Conservation (phyloP, 2,329 filamentous ascomycete species). For the Colletotrichum caudatum region DNA sequence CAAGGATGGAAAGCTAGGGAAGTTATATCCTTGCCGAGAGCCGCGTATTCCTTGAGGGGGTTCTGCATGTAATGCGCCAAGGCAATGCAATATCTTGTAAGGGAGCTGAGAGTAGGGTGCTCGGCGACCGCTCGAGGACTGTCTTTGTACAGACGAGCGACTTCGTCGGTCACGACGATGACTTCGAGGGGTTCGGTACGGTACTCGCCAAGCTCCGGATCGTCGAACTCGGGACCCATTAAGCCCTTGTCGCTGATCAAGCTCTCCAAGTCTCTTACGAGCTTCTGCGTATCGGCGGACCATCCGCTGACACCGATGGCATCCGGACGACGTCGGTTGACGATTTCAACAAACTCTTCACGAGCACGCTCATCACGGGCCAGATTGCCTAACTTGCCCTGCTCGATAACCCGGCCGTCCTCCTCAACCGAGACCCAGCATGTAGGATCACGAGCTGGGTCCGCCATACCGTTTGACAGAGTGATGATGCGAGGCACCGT, state of each 20-base stretch:
- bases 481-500: constrained; percentile 89
- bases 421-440: constrained; percentile 95
- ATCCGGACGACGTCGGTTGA: constrained; percentile 85
- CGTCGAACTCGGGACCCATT: constrained; percentile 83
- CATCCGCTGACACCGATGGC: constrained; percentile 91
- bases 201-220: constrained; percentile 80
- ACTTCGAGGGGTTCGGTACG: constrained; percentile 86
- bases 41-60: constrained; percentile 95
- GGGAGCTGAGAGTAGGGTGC: constrained; percentile 81
- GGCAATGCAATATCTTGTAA: constrained; percentile 90
- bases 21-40: constrained; percentile 86
- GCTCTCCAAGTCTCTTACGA: constrained; percentile 84
- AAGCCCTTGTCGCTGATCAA: constrained; percentile 83
- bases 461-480: constrained; percentile 86
- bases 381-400: constrained; percentile 87
- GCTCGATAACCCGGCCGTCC: constrained; percentile 88
- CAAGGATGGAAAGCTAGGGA: constrained; percentile 91
- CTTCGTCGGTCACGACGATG: constrained; percentile 94
- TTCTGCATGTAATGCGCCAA: constrained; percentile 94
- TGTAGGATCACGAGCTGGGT: constrained; percentile 79
- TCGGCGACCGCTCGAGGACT: constrained; percentile 83
- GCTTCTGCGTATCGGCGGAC: constrained; percentile 85
- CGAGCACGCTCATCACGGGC: constrained; percentile 75
- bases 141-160: constrained; percentile 95
- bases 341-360: constrained; percentile 80